phyloP scores from a whole-genome alignment of 306 rosid genomes.

The Sicyos edulis region DNA sequence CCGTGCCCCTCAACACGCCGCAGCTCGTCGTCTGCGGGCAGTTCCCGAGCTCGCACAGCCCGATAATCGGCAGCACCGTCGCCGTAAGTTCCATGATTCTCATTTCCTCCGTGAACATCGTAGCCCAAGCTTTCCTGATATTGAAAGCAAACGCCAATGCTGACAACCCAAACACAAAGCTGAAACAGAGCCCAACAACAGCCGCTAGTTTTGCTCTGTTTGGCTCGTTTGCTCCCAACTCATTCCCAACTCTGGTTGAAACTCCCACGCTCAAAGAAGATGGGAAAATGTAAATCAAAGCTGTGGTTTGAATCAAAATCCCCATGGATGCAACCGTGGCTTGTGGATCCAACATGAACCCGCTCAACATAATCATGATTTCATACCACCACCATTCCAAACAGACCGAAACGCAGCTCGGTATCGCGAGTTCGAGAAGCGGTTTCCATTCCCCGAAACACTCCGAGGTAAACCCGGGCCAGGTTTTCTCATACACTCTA shows the following conservation, averaged over 20 bases:
- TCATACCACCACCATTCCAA: slow-evolving; percentile 99
- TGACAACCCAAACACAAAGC: slow-evolving; percentile 50
- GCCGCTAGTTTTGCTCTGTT: slow-evolving; percentile 52
- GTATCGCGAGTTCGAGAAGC: slow-evolving; percentile 56
- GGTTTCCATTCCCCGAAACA: slow-evolving; percentile 43
- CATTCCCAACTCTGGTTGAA: slow-evolving; percentile 85
- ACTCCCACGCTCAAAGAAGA: slow-evolving; percentile 79
- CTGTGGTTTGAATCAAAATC: slow-evolving; percentile 73
- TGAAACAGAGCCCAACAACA: slow-evolving; percentile 50
- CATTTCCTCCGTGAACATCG: slow-evolving; percentile 61
- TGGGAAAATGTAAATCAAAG: slow-evolving; percentile 81
- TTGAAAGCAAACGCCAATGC: slow-evolving; percentile 57
- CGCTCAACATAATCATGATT: slow-evolving; percentile 77
- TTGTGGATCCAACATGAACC: slow-evolving; percentile 64
- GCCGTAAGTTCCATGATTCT: slow-evolving; percentile 62
- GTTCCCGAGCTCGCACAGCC: too few species aligned
- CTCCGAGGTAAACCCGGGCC: slow-evolving; percentile 49
- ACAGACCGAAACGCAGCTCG: slow-evolving; percentile 86
- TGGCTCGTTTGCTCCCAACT: slow-evolving; percentile 65
- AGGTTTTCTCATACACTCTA: slow-evolving; percentile 49
- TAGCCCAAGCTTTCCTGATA: slow-evolving; percentile 66
- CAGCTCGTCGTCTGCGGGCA: too few species aligned
- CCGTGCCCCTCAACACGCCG: too few species aligned
- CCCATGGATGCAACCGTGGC: slow-evolving; percentile 95
- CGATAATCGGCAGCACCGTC: slow-evolving; percentile 47